Base-by-base conservation (phyloP, 306 rosid genomes). In the Sechiopsis laciniata region DNA sequence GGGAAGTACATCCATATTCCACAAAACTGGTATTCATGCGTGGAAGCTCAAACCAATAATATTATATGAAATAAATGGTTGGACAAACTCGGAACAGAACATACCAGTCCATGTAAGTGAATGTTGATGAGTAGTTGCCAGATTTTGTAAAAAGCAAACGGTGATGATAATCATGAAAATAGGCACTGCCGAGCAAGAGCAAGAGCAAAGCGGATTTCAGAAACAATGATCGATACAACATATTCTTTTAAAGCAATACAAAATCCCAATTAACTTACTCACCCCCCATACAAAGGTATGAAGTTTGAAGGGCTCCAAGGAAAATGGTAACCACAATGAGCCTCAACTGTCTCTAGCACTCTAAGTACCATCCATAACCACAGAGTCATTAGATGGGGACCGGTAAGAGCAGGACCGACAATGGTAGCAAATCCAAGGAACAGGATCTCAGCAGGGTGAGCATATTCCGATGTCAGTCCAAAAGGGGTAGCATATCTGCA, bases 401-500 rank as follows among this genome's bases (percentile, higher is more conserved):
- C 98, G 32, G 98, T 93, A 69, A 93, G 81, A 55, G 98, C 98
- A 81, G 98, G 97, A 84, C 98, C 98, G 54, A 86, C 29, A 58
- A 93, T 82, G 74, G 98, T 90, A 65, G 98, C 97, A 84, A 93
- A 88, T 48, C 98, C 98, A 82, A 93, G 98, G 80, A 93, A 93
- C 73, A 93, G 88, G 79, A 93, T 93, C 87, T 93, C 98, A 7
- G 90, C 96, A 13, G 97, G 98, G 83, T 93, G 98, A 78, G 98
- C 98, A 80, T 93, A 93, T 82, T 93, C 98, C 32, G 98, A 90
- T 64, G 94, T 90, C 75, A 93, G 85, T 73, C 98, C 98, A 80
- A 93, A 93, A 10, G 98, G 98, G 0, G 98, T 93, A 48, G 98
- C 97, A 83, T 86, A 90, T 78, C 98, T 93, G 87, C 71, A 82